These are phyloP conservation scores for Sistotremastrum suecicum DNA, from an alignment of 768 basidiomycete species.

Conservation along the genomic window DNA sequence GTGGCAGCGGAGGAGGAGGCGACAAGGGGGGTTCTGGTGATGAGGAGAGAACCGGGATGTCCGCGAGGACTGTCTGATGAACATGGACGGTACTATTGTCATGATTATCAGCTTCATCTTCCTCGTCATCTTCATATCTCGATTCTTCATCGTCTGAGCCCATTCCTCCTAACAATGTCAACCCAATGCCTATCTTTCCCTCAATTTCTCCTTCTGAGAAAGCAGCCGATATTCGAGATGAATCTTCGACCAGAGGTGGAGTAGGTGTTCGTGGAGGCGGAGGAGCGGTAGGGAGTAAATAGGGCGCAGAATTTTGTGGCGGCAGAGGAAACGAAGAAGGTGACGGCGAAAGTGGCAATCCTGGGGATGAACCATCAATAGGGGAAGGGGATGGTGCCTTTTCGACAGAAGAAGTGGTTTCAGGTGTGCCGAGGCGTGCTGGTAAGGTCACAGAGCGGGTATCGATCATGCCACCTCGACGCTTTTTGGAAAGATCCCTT, in stretches of 20 bases:
- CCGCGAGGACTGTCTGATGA: neutral
- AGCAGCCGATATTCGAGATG: neutral
- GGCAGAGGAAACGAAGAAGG: too few species aligned
- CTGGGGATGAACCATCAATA: too few species aligned
- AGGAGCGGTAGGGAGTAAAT: conserved; percentile 7
- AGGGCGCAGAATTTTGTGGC: conserved; percentile 3
- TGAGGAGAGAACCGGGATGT: neutral
- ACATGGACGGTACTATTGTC: conserved; percentile 5
- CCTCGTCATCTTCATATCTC: conserved; percentile 12
- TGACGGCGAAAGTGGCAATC: too few species aligned
- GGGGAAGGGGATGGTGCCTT: too few species aligned
- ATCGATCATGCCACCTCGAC: too few species aligned
- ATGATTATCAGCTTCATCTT: conserved; percentile 10
- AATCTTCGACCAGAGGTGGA: conserved; percentile 9
- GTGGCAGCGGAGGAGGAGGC: neutral
- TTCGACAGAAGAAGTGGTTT: too few species aligned
- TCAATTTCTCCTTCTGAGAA: conserved; percentile 31
- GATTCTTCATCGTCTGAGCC: conserved; percentile 4
- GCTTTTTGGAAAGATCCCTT: too few species aligned
- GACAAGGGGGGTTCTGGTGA: neutral
- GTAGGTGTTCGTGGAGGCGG: conserved; percentile 12
- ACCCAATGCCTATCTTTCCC: conserved; percentile 53
- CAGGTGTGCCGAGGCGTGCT: too few species aligned
- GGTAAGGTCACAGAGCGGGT: too few species aligned
- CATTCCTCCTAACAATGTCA: conserved; percentile 42